phyloP scores from a whole-genome alignment of 116 monocot genomes.

The Zostera marina region DNA sequence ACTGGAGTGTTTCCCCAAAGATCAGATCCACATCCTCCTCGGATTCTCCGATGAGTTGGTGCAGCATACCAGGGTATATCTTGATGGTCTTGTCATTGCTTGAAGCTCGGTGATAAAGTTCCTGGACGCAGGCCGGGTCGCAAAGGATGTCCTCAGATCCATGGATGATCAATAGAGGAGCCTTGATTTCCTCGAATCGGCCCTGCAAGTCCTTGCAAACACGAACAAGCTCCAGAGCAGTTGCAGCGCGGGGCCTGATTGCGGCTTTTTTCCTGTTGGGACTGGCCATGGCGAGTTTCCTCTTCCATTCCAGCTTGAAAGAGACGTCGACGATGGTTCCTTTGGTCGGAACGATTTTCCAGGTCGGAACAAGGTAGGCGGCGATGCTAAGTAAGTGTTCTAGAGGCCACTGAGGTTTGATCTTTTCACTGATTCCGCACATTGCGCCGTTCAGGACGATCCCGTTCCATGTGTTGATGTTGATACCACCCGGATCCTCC shows the following conservation, averaged over 20 bases:
- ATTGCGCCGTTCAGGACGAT: constrained; percentile 81
- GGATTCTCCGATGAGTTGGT: constrained; percentile 73
- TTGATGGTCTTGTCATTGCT: constrained; percentile 72
- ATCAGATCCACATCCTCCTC: constrained; percentile 73
- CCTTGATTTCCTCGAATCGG: constrained; percentile 50
- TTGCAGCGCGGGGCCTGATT: constrained; percentile 51
- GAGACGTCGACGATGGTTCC: constrained; percentile 65
- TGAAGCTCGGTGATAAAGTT: constrained; percentile 41
- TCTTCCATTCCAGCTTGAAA: constrained; percentile 87
- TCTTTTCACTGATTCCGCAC: constrained; percentile 87
- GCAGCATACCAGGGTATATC: constrained; percentile 75
- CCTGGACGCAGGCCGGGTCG: constrained; percentile 58
- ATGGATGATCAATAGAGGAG: constrained; percentile 69
- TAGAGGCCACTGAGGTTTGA: constrained; percentile 90
- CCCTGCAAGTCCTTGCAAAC: constrained; percentile 60
- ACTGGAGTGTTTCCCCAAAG: constrained; percentile 48
- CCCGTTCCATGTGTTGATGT: constrained; percentile 42
- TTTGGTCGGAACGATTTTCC: constrained; percentile 59
- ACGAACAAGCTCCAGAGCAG: constrained; percentile 60
- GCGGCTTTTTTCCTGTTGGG: constrained; percentile 22
- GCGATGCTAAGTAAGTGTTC: constrained; percentile 63
- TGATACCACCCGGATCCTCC: background rate
- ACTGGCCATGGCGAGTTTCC: constrained; percentile 56
- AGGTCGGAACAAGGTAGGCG: constrained; percentile 49
- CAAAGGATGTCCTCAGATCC: constrained; percentile 65